Conservation (phyloP, 495 filamentous ascomycete species). For the Daldinia vernicosa region DNA sequence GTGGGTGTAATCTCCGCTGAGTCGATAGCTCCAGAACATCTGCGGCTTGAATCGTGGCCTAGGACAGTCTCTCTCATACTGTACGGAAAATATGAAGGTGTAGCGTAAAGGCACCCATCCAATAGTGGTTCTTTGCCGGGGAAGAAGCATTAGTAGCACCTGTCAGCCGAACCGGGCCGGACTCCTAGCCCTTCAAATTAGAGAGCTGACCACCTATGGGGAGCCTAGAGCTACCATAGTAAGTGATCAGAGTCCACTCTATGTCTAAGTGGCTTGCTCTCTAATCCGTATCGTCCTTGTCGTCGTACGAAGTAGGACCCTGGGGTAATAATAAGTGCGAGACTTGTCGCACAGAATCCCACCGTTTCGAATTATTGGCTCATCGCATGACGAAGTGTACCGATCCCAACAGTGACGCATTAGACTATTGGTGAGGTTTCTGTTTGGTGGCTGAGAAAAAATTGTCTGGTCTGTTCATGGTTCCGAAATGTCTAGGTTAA, state of each 20-base stretch:
- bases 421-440: slow-evolving; percentile 18
- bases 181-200: slow-evolving; percentile 26
- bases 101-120: slow-evolving; percentile 1
- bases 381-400: slow-evolving; percentile 17
- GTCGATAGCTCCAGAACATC: slow-evolving; percentile 47
- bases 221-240: not conserved
- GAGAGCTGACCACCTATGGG: slow-evolving; percentile 17
- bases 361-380: slow-evolving; percentile 15
- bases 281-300: not conserved
- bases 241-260: slow-evolving; percentile 1
- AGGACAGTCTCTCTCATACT: slow-evolving; percentile 35
- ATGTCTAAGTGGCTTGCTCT: slow-evolving; percentile 10
- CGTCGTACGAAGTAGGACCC: slow-evolving; percentile 20
- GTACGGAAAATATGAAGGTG: slow-evolving; percentile 32
- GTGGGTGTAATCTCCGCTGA: slow-evolving; percentile 48
- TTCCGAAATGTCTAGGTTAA: not conserved
- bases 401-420: slow-evolving; percentile 1
- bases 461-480: slow-evolving; percentile 5
- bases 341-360: slow-evolving; percentile 33
- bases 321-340: slow-evolving; percentile 23
- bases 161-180: slow-evolving; percentile 29
- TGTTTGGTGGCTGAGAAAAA: slow-evolving; percentile 15
- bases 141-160: slow-evolving; percentile 44
- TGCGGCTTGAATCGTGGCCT: slow-evolving; percentile 41
- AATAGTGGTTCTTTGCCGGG: slow-evolving; percentile 26